Base-by-base conservation (phyloP, 2,329 filamentous ascomycete genomes). In the Penicillium oxalicum region DNA sequence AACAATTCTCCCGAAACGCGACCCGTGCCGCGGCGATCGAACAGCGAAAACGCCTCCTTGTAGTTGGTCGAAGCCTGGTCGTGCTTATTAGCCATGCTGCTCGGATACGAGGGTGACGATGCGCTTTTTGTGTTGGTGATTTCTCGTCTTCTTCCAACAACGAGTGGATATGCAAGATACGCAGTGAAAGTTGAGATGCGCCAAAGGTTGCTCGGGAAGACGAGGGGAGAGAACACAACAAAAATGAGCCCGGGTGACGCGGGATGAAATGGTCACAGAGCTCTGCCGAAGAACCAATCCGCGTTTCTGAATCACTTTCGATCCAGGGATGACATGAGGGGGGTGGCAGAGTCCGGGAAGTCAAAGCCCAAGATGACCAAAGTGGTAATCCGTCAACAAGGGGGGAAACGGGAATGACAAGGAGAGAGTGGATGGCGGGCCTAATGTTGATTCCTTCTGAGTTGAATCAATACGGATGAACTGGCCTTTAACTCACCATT, bases 1-100 rank as follows among this genome's bases (percentile, higher is more conserved):
- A 98, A 82, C 57, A 85, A 86, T 59, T 91, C 87, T 70, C 91
- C 78, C 36, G 87, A 75, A 61, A 97, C 93, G 63, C 91, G 91
- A 68, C 91, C 91, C 69, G 88, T 95, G 69, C 93, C 93, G 72
- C 93, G 91, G 84, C 96, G 97, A 81, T 98, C 93, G 79, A 97
- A 98, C 71, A 98, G 87, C 65, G 91, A 91, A 76, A 98, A 98
- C 62, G 93, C 93, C 85, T 98, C 93, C 80, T 97, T 97, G 88
- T 97, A 98, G 86, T 98, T 97, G 77, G 91, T 97, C 53, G 82
- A 82, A 69, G 81, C 79, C 81, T 84, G 80, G 34, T 67, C 63
- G 54, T 62, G 43, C 42, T 59, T 66, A 50, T 59, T 65, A 55
- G 49, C 46, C 52, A 57, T 56, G 40, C 49, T 54, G 18, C 18